These are phyloP conservation scores for Yarrowia hollandica DNA, from an alignment of 805 yeast species.

Conservation along the genomic window DNA sequence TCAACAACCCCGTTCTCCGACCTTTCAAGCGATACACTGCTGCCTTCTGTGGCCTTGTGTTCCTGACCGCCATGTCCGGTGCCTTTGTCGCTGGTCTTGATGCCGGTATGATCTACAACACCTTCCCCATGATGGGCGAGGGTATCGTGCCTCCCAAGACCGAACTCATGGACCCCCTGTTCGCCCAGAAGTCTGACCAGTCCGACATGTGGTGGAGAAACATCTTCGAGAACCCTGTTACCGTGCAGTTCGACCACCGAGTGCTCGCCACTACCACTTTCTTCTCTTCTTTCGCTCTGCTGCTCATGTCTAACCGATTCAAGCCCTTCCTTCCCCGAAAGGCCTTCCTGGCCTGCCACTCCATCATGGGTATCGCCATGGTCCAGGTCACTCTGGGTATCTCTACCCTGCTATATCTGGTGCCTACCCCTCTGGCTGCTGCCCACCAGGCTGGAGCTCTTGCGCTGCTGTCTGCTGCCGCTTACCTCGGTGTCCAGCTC, in stretches of 20 bases:
- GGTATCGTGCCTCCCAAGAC: constrained; percentile 67
- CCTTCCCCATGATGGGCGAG: constrained; percentile 93
- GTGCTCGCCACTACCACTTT: constrained; percentile 81
- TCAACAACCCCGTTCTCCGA: constrained; percentile 61
- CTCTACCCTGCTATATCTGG: constrained; percentile 77
- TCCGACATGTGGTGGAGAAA: constrained; percentile 90
- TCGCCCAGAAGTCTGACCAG: constrained; percentile 62
- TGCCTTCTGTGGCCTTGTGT: constrained; percentile 67
- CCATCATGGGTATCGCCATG: constrained; percentile 78
- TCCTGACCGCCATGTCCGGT: constrained; percentile 93
- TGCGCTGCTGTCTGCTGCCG: constrained; percentile 78
- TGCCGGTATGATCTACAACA: constrained; percentile 94
- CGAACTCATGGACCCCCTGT: constrained; percentile 77
- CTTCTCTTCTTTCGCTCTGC: constrained; percentile 65
- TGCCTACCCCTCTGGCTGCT: constrained; percentile 91
- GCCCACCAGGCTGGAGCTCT: constrained; percentile 97
- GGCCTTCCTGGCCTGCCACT: constrained; percentile 59
- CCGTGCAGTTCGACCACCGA: constrained; percentile 91
- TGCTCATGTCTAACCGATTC: constrained; percentile 61
- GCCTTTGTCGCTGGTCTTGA: constrained; percentile 98
- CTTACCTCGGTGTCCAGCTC: constrained; percentile 59
- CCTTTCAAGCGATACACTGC: constrained; percentile 57
- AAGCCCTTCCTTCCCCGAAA: constrained; percentile 57
- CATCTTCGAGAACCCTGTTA: constrained; percentile 89
- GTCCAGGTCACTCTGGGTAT: constrained; percentile 87